Base-by-base conservation (phyloP, 768 basidiomycete species). In the Suillus hirtellus region DNA sequence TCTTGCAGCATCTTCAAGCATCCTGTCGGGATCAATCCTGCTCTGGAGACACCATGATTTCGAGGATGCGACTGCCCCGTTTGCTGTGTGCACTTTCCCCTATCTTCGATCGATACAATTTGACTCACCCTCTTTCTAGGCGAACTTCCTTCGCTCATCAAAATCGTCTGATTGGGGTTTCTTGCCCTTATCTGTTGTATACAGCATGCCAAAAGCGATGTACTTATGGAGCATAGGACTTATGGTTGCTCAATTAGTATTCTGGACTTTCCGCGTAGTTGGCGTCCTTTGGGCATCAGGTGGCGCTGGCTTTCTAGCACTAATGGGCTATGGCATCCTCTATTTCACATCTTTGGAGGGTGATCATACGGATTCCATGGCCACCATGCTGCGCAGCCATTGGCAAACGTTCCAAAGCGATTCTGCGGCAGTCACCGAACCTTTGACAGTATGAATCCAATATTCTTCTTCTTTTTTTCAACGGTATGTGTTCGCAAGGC, bases 161-260 rank as follows among this genome's bases (percentile, higher is more conserved):
- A 73, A 79, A 34, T 79, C 78, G 0, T 69, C 75, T 8, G 72
- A 61, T 31, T 78, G 77, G 67, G 79, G 79, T 43, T 84, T 84
- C 71, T 79, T 81, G 65, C 70, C 74, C 60, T 71, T 79, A 35
- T 82, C 83, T 14, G 69, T 86, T 38, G 68, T 76, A 2, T 84
- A 79, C 67, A 73, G 82, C 38, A 74, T 86, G 17, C 86, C 86
- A 0, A 78, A 77, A 50, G 76, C 82, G 0, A 69, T 82, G 31
- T 78, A 80, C 63, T 70, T 85, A 54, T 86, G 82, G 80, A 79
- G 80, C 31, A 50, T 74, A 2, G 64, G 47, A n/a, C 55, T 69
- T 47, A 64, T 69, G 46, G 65, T 68, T 1, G 34, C 60, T n/a
- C 73, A 74, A 56, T 60, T 63, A n/a, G 12, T 70, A 46, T 47